These are phyloP conservation scores for Erythrophleum fordii DNA, from an alignment of 306 rosid species.

Conservation along the genomic window DNA sequence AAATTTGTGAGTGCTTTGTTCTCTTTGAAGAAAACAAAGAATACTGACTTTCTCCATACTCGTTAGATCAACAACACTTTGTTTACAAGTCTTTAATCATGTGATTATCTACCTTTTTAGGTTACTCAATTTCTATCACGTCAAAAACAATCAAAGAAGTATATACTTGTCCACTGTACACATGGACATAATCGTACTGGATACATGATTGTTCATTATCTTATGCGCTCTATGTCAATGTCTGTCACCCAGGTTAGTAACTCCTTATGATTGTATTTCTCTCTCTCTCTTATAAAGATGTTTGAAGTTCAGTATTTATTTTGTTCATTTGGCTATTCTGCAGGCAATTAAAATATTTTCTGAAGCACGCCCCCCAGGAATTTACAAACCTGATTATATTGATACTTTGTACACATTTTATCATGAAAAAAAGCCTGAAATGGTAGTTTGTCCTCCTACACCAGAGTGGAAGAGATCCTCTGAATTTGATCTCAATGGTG, in stretches of 20 bases:
- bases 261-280: background rate
- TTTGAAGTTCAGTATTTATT: background rate
- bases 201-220: constrained; percentile 69
- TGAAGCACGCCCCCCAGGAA: constrained; percentile 77
- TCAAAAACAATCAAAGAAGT: constrained; percentile 70
- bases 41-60: background rate
- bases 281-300: background rate
- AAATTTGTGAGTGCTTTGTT: background rate
- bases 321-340: constrained; percentile 31
- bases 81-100: background rate
- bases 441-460: constrained; percentile 60
- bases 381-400: constrained; percentile 74
- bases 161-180: constrained; percentile 76
- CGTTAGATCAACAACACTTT: background rate
- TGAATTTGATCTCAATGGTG: constrained; percentile 81
- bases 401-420: constrained; percentile 70
- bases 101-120: constrained; percentile 37
- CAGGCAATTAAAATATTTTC: constrained; percentile 69
- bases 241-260: constrained; percentile 65
- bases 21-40: background rate
- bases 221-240: constrained; percentile 57
- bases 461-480: constrained; percentile 86
- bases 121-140: constrained; percentile 66
- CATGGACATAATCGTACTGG: constrained; percentile 91
- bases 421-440: constrained; percentile 72